phyloP scores from a whole-genome alignment of 2,329 filamentous ascomycete species.

The Ophiocordyceps sinensis region DNA sequence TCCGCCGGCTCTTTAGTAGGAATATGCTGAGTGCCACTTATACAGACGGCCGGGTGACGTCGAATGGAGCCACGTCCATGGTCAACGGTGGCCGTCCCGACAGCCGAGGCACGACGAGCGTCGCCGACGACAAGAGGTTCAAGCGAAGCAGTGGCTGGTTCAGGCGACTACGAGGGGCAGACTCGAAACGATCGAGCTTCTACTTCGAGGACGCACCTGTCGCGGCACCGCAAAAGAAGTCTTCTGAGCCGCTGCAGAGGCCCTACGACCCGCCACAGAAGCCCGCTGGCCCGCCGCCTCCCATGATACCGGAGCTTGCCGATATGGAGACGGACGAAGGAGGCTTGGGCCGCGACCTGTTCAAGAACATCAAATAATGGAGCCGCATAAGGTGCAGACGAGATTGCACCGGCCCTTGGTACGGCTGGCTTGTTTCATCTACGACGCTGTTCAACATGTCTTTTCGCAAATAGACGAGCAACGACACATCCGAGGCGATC shows the following conservation, averaged over 20 bases:
- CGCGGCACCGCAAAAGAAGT: conserved; percentile 11
- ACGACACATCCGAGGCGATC: conserved; percentile 10
- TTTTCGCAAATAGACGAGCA: conserved; percentile 12
- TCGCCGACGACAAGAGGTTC: conserved; percentile 36
- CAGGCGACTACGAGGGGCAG: conserved; percentile 31
- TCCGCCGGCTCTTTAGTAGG: conserved; percentile 43
- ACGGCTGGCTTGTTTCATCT: background rate
- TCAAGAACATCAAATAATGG: conserved; percentile 42
- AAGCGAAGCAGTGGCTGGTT: conserved; percentile 47
- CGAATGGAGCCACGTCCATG: conserved; percentile 17
- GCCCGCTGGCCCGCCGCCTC: conserved; percentile 34
- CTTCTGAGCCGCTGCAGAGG: conserved; percentile 9
- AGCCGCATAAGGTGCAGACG: background rate
- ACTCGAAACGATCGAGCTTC: conserved; percentile 26
- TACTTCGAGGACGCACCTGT: conserved; percentile 21
- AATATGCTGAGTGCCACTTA: conserved; percentile 39
- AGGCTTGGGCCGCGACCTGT: conserved; percentile 36
- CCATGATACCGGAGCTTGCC: conserved; percentile 45
- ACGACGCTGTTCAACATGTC: conserved; percentile 5
- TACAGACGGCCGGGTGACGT: conserved; percentile 31
- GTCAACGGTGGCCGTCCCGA: conserved; percentile 27
- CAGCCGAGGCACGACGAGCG: conserved; percentile 34
- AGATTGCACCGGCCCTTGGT: too few species aligned
- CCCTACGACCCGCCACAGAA: background rate
- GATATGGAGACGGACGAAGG: conserved; percentile 34